Evolutionary conservation across 345 rosid species (phyloP).

Genomic region (Pelargonium nanum): DNA sequence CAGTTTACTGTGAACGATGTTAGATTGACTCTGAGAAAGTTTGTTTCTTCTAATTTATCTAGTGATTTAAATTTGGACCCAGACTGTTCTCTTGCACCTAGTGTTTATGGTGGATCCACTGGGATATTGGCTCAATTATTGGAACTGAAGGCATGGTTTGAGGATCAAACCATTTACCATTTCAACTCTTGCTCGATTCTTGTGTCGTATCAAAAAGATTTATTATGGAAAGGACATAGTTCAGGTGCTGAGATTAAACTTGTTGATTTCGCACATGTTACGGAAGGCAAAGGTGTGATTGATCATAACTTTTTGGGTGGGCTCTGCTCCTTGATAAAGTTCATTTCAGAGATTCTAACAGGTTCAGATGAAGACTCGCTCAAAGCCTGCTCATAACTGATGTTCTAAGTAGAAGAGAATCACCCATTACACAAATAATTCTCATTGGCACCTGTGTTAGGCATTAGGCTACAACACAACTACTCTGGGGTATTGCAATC

Average conservation of each 20-base stretch:
- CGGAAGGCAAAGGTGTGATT: constrained; percentile 69
- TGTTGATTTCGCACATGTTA: constrained; percentile 87
- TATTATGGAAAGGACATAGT: constrained; percentile 23
- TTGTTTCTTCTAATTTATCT: constrained; percentile 58
- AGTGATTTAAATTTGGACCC: constrained; percentile 23
- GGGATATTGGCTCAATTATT: constrained; percentile 68
- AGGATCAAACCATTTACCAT: constrained; percentile 75
- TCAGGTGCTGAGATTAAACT: constrained; percentile 51
- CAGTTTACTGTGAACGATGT: constrained; percentile 39
- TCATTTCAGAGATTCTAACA: constrained; percentile 42
- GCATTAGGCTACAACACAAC: too few relatives aligned
- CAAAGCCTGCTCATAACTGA: background rate
- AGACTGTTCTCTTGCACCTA: constrained; percentile 44
- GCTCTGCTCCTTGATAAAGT: constrained; percentile 76
- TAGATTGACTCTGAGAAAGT: constrained; percentile 47
- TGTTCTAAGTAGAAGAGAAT: background rate
- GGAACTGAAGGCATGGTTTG: constrained; percentile 89
- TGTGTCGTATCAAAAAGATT: constrained; percentile 50
- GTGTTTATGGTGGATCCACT: constrained; percentile 46
- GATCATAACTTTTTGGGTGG: constrained; percentile 98
- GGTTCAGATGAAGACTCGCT: background rate
- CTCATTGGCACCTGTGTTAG: too few relatives aligned
- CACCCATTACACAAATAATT: too few relatives aligned
- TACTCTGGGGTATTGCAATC: too few relatives aligned
- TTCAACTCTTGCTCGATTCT: constrained; percentile 84